phyloP scores from a whole-genome alignment of 208 protist genomes.

The Histomonas meleagridis region DNA sequence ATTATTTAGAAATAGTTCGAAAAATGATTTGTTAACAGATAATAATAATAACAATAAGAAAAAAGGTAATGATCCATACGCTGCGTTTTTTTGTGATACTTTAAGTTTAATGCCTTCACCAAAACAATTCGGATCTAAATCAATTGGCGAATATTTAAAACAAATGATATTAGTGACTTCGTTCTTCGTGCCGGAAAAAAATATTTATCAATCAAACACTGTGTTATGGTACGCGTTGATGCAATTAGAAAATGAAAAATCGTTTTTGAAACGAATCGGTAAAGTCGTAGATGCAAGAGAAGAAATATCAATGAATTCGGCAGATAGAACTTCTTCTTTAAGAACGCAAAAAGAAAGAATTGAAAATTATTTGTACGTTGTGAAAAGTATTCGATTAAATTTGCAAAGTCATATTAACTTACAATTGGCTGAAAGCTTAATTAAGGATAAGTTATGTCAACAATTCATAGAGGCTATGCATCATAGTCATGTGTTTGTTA shows the following conservation, averaged over 20 bases:
- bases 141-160: neutral
- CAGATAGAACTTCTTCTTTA: neutral
- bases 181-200: neutral
- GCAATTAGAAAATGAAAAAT: neutral
- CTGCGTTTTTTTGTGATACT: too few relatives aligned
- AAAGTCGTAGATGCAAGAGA: neutral
- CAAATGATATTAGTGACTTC: neutral
- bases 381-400: neutral
- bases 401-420: neutral
- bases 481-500: neutral
- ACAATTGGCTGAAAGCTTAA: neutral
- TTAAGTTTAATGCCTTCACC: too few relatives aligned
- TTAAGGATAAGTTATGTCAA: neutral
- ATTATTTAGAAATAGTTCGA: too few relatives aligned
- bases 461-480: neutral
- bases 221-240: neutral
- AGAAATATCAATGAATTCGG: neutral
- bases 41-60: too few relatives aligned
- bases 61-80: too few relatives aligned
- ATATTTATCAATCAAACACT: neutral
- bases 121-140: neutral
- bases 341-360: neutral
- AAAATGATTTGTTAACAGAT: too few relatives aligned
- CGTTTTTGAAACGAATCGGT: neutral
- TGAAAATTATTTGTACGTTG: neutral